Percentiles rank a stretch among this genome's conserved stretches.
Conservation (phyloP, 192 early-diverging fungal genomes). For the Coemansia sp. region DNA sequence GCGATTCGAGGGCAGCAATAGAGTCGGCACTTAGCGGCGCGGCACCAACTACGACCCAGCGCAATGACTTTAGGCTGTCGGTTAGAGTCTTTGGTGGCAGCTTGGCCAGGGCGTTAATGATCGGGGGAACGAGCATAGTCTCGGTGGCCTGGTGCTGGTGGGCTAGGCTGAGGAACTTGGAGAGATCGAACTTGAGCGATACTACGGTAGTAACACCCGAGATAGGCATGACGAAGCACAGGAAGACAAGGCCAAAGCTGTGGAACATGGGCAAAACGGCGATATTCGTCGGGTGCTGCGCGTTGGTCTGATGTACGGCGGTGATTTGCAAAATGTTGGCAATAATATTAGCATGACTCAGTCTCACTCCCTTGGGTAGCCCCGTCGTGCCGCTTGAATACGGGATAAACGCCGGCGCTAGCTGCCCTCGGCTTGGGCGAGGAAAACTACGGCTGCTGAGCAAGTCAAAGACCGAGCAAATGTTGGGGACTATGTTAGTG, state of each 20-base stretch:
- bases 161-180: slow-evolving; percentile 57
- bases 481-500: neutral
- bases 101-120: slow-evolving; percentile 67
- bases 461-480: slow-evolving; percentile 12
- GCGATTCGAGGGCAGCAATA: slow-evolving; percentile 43
- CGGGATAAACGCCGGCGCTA: slow-evolving; percentile 9
- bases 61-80: slow-evolving; percentile 63
- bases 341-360: slow-evolving; percentile 74
- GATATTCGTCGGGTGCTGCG: neutral
- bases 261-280: slow-evolving; percentile 64
- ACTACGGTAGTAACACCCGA: slow-evolving; percentile 52
- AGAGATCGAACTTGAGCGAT: slow-evolving; percentile 68
- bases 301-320: neutral
- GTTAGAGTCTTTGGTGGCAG: slow-evolving; percentile 58
- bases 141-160: slow-evolving; percentile 62
- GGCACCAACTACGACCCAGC: slow-evolving; percentile 65
- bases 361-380: slow-evolving; percentile 77
- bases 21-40: slow-evolving; percentile 48
- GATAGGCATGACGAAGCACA: slow-evolving; percentile 25
- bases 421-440: neutral
- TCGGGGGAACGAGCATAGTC: slow-evolving; percentile 62
- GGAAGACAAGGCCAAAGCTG: slow-evolving; percentile 58
- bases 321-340: slow-evolving; percentile 54
- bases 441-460: neutral
- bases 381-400: slow-evolving; percentile 44